Base-by-base conservation (phyloP, 768 basidiomycete species). In the Phanerochaete sordida region DNA sequence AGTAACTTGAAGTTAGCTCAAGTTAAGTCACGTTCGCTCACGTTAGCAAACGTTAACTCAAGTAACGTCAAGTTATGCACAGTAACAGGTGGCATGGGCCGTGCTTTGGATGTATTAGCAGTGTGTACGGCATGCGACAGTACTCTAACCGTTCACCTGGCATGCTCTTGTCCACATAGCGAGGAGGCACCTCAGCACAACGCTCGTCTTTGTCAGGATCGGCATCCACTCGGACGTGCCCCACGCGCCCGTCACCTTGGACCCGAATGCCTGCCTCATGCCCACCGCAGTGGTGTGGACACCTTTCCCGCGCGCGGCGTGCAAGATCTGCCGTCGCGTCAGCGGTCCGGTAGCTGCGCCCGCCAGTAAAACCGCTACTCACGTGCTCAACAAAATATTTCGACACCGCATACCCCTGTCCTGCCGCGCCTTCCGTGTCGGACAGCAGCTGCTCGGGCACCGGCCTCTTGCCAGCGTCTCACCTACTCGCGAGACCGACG, bases 351-450 rank as follows among this genome's bases (percentile, higher is more conserved):
- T 21, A 26, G 27, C 23, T 21, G 28, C 31, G 45, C 4, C 47
- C 30, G n/a, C 28, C 33, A 23, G 33, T 16, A 24, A 9, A 23
- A 44, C 13, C 9, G 12, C 62, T 30, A 43, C 44, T 65, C 6
- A 79, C 64, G 33, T 68, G 59, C 52, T 78, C 77, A 0, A 75
- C 73, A 3, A 77, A 75, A 71, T 74, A 78, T 66, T 80, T 80
- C 0, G 73, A 74, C 63, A 76, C 72, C 1, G 70, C 62, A 56
- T 79, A 77, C 0, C 78, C 78, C 16, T 68, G 64, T 4, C 72
- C 73, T 21, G 74, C 58, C 0, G 75, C 72, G 35, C 65, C 54
- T 11, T 26, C 50, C 0, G 75, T 61, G 39, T 70, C 67, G 12
- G 63, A 19, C 26, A 73, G 35, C 4, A 61, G 54, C 0, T 26